phyloP scores from a whole-genome alignment of 371 early-diverging fungal species.

The Parasitella parasitica region DNA sequence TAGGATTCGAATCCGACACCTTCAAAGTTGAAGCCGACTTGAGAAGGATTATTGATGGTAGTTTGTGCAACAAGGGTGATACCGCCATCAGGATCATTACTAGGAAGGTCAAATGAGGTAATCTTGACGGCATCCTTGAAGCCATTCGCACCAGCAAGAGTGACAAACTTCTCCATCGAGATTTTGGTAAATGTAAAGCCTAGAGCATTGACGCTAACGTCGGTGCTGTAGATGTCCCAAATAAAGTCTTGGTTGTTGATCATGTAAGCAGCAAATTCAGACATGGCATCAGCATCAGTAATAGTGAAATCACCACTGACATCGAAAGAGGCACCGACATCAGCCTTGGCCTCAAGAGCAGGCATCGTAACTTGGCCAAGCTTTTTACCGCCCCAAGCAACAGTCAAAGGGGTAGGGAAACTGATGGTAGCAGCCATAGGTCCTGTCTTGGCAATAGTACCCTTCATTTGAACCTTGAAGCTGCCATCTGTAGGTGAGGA shows the following conservation, averaged over 20 bases:
- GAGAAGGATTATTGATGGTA: constrained; percentile 52
- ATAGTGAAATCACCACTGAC: constrained; percentile 50
- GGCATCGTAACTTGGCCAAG: constrained; percentile 56
- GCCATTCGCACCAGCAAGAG: constrained; percentile 53
- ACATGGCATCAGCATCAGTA: constrained; percentile 42
- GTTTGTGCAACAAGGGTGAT: constrained; percentile 54
- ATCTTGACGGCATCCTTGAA: constrained; percentile 57
- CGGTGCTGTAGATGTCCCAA: constrained; percentile 55
- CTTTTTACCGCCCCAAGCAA: constrained; percentile 50
- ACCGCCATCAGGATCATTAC: constrained; percentile 58
- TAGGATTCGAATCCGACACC: constrained; percentile 35
- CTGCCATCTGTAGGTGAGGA: constrained; percentile 47
- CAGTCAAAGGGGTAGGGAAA: constrained; percentile 50
- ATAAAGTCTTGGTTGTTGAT: constrained; percentile 55
- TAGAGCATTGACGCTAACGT: constrained; percentile 58
- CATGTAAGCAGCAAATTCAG: constrained; percentile 54
- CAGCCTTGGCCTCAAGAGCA: constrained; percentile 41
- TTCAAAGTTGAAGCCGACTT: constrained; percentile 53
- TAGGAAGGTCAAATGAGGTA: constrained; percentile 54
- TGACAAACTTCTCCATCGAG: constrained; percentile 53
- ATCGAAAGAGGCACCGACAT: constrained; percentile 49
- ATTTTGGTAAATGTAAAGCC: constrained; percentile 59
- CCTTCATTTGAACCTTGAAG: constrained; percentile 59
- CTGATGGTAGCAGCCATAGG: constrained; percentile 60
- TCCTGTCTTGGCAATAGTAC: constrained; percentile 60